Percentiles rank a stretch among this genome's conserved stretches.
phyloP scores from a whole-genome alignment of 306 rosid genomes.

The Astragalus membranaceus region DNA sequence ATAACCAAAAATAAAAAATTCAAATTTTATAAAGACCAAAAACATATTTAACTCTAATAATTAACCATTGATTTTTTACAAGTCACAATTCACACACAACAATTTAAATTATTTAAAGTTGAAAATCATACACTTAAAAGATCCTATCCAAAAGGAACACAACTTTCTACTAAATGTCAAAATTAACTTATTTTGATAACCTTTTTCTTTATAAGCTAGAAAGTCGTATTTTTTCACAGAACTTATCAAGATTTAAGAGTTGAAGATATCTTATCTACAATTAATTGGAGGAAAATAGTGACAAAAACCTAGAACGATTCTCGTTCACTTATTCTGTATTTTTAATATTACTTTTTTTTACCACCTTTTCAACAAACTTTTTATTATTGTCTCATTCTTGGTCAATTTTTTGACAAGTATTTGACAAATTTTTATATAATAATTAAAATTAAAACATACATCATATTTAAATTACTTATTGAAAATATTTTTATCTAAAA shows the following conservation, averaged over 20 bases:
- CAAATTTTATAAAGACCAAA: no score
- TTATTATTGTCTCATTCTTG: neutral
- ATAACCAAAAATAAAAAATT: no score
- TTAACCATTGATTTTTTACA: no score
- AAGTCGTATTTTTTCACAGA: neutral
- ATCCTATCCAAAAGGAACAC: neutral
- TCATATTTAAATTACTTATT: neutral
- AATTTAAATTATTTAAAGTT: no score
- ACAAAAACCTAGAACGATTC: constrained; percentile 10
- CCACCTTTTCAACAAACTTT: neutral
- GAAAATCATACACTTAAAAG: neutral
- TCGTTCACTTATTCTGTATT: neutral
- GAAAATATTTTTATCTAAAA: neutral
- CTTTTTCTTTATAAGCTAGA: neutral
- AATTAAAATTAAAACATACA: neutral
- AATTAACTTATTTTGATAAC: neutral
- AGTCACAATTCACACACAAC: no score
- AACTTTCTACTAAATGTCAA: neutral
- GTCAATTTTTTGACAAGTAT: neutral
- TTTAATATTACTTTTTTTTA: neutral
- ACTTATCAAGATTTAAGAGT: neutral
- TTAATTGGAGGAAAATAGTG: neutral
- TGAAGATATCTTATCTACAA: no score
- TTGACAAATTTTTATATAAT: neutral
- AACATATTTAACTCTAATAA: no score